Evolutionary conservation across 2,329 filamentous ascomycete species (phyloP).

Genomic region (Trichoderma brevicompactum): DNA sequence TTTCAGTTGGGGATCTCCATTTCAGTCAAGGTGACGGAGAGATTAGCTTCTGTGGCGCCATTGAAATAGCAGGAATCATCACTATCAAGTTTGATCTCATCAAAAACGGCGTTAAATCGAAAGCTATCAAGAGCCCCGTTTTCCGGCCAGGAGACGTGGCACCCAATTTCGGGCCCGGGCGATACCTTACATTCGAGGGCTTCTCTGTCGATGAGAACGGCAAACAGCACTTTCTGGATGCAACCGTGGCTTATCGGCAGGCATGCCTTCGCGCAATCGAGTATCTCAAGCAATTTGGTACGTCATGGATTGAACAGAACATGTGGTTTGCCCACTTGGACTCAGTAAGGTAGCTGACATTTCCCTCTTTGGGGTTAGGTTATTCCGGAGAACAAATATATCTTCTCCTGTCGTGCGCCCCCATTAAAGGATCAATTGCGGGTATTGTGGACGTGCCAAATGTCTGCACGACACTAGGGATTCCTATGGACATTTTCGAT

Average conservation of each 20-base stretch:
- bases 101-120: conserved; percentile 74
- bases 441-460: conserved; percentile 92
- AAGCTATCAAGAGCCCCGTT: conserved; percentile 81
- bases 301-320: conserved; percentile 1
- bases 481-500: conserved; percentile 94
- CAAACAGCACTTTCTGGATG: conserved; percentile 87
- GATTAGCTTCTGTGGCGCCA: conserved; percentile 86
- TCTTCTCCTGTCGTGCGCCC: conserved; percentile 81
- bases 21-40: conserved; percentile 85
- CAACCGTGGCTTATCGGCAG: conserved; percentile 84
- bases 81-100: conserved; percentile 89
- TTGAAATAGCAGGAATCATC: conserved; percentile 92
- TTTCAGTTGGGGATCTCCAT: conserved; percentile 86
- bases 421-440: conserved; percentile 84
- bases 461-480: conserved; percentile 82
- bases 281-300: conserved; percentile 44
- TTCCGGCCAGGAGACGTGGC: conserved; percentile 87
- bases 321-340: background rate
- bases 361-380: conserved; percentile 48
- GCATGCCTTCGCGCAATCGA: conserved; percentile 64
- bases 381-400: conserved; percentile 80
- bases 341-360: background rate
- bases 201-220: conserved; percentile 88
- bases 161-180: conserved; percentile 81
- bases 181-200: conserved; percentile 62